Evolutionary conservation across 2,329 filamentous ascomycete species (phyloP).

Genomic region (Stemphylium lycopersici): DNA sequence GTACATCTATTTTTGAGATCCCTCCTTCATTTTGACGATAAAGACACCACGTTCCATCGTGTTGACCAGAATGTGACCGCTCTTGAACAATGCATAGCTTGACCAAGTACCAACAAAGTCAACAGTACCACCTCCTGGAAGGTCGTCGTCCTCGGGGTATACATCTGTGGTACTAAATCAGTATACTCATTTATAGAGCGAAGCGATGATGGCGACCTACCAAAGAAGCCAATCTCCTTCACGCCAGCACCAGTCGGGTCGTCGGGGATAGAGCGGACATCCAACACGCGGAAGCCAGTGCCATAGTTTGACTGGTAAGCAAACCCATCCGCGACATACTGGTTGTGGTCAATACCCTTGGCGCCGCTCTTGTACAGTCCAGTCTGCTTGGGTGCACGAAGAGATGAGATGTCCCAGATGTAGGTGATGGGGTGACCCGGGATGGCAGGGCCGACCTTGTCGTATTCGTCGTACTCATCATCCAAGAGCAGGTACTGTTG

Average conservation of each 20-base stretch:
- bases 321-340: slow-evolving; percentile 53
- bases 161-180: slow-evolving; percentile 36
- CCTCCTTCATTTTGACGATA: slow-evolving; percentile 44
- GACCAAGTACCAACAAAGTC: slow-evolving; percentile 55
- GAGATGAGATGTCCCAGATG: slow-evolving; percentile 48
- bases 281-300: slow-evolving; percentile 50
- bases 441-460: slow-evolving; percentile 41
- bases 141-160: slow-evolving; percentile 52
- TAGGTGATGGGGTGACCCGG: slow-evolving; percentile 48
- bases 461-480: slow-evolving; percentile 50
- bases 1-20: slow-evolving; percentile 1
- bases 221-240: slow-evolving; percentile 52
- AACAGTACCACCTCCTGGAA: slow-evolving; percentile 47
- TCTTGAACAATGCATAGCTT: slow-evolving; percentile 50
- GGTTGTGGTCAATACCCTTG: slow-evolving; percentile 55
- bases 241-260: slow-evolving; percentile 51
- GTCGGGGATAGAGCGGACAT: slow-evolving; percentile 50
- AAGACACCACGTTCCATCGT: slow-evolving; percentile 51
- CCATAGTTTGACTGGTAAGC: slow-evolving; percentile 55
- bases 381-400: slow-evolving; percentile 48
- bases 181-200: not conserved
- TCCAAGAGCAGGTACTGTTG: slow-evolving; percentile 48
- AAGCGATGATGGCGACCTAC: not conserved
- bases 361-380: slow-evolving; percentile 51
- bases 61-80: slow-evolving; percentile 49